phyloP scores from a whole-genome alignment of 2,329 filamentous ascomycete species.

The Cryphonectria naterciae region DNA sequence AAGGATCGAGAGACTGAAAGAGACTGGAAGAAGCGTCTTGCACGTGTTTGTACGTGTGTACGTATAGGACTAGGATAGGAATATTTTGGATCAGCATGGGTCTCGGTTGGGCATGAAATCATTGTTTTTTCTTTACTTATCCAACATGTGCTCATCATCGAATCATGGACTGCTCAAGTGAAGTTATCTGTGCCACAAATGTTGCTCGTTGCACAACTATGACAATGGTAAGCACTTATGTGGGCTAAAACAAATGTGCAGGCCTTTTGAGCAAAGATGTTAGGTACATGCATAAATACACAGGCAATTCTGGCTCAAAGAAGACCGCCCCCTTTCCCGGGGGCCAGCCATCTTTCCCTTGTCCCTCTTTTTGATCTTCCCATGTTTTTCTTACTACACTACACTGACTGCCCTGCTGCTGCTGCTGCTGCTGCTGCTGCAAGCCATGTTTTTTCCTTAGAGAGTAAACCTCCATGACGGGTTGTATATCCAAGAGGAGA shows the following conservation, averaged over 20 bases:
- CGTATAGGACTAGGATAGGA: slow-evolving; percentile 24
- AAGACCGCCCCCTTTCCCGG: no score
- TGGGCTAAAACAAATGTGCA: not conserved
- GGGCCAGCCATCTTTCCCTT: no score
- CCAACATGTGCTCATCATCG: no score
- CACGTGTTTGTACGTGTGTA: slow-evolving; percentile 20
- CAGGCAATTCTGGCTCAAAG: no score
- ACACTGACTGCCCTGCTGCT: no score
- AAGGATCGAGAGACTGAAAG: not conserved
- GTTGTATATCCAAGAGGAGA: not conserved
- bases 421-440: no score
- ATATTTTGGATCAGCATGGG: slow-evolving; percentile 20
- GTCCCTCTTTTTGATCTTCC: no score
- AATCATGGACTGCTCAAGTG: not conserved
- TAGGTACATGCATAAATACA: not conserved
- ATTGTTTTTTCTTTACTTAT: not conserved
- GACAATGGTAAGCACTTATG: not conserved
- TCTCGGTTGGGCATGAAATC: slow-evolving; percentile 24
- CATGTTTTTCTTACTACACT: no score
- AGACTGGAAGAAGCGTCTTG: slow-evolving; percentile 1
- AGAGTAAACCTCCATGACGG: not conserved
- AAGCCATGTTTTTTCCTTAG: no score
- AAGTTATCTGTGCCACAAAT: not conserved
- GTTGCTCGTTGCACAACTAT: not conserved
- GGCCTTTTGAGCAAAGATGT: not conserved